Conservation (phyloP, 1,284 basidiomycete genomes). For the Apiotrichum akiyoshidainum region DNA sequence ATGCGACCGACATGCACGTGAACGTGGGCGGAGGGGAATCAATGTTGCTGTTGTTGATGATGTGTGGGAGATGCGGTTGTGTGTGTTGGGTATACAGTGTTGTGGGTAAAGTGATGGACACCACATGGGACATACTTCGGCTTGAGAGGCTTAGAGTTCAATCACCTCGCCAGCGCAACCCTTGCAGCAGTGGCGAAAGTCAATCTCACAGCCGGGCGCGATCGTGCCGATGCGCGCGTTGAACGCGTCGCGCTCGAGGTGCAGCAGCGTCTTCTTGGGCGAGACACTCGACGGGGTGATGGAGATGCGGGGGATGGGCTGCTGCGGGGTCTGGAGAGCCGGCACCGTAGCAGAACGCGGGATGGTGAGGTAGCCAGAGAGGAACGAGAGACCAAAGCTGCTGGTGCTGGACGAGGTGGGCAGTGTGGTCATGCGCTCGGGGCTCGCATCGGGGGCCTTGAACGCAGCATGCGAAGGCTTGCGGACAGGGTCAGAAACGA, state of each 20-base stretch:
- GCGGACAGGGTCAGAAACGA: background rate
- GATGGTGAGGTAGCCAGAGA: constrained; percentile 20
- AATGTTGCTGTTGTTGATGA: background rate
- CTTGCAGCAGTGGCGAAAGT: constrained; percentile 29
- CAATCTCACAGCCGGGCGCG: constrained; percentile 16
- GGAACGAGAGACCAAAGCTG: constrained; percentile 19
- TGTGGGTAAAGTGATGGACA: background rate
- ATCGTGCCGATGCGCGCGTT: constrained; percentile 12
- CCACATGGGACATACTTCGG: background rate
- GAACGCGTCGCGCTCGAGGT: constrained; percentile 11
- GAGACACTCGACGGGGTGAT: constrained; percentile 20
- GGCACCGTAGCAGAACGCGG: constrained; percentile 8
- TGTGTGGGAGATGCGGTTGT: background rate
- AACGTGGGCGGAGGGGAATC: background rate
- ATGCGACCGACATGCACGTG: background rate
- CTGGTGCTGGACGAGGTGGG: constrained; percentile 1
- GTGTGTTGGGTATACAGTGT: background rate
- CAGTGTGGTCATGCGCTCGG: constrained; percentile 8
- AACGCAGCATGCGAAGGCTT: background rate
- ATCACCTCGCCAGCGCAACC: constrained; percentile 35
- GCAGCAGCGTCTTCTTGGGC: constrained; percentile 13
- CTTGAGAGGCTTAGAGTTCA: constrained; percentile 22
- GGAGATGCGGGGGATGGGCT: constrained; percentile 14
- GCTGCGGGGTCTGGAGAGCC: background rate
- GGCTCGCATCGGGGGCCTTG: background rate